Evolutionary conservation across 371 early-diverging fungal genomes (phyloP).

Genomic region (Mucor sp.): DNA sequence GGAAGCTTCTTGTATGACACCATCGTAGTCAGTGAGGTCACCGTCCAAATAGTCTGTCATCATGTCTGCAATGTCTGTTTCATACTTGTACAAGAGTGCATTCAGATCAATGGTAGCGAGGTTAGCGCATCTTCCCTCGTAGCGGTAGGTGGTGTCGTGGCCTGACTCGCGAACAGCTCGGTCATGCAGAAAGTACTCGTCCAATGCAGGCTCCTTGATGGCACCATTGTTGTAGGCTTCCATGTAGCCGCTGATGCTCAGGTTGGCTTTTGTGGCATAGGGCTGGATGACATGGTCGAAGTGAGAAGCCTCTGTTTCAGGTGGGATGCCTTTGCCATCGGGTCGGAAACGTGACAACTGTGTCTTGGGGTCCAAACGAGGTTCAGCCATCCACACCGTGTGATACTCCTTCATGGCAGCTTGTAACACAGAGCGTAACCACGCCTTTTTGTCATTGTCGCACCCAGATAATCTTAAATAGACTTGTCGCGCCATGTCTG

Average conservation of each 20-base stretch:
- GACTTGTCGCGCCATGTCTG: constrained; percentile 87
- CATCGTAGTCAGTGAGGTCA: constrained; percentile 34
- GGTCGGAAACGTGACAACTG: constrained; percentile 82
- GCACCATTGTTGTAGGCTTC: constrained; percentile 59
- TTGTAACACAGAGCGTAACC: constrained; percentile 68
- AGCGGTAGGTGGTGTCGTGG: constrained; percentile 92
- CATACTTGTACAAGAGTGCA: constrained; percentile 87
- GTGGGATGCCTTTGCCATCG: constrained; percentile 90
- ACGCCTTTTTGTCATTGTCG: constrained; percentile 55
- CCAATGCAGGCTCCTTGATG: constrained; percentile 75
- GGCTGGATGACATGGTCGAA: constrained; percentile 86
- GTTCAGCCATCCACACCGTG: constrained; percentile 82
- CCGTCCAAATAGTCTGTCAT: constrained; percentile 64
- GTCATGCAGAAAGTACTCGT: constrained; percentile 92
- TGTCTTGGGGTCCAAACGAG: constrained; percentile 69
- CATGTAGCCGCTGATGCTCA: constrained; percentile 67
- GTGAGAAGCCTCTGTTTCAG: constrained; percentile 91
- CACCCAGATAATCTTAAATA: constrained; percentile 47
- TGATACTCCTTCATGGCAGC: constrained; percentile 89
- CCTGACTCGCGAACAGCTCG: constrained; percentile 94
- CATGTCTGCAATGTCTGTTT: constrained; percentile 79
- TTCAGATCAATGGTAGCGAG: constrained; percentile 90
- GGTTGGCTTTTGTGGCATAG: constrained; percentile 68
- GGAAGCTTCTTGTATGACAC: constrained; percentile 15
- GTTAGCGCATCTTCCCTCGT: constrained; percentile 85